Evolutionary conservation across 1,284 basidiomycete genomes (phyloP).

Genomic region (Trametes versicolor): DNA sequence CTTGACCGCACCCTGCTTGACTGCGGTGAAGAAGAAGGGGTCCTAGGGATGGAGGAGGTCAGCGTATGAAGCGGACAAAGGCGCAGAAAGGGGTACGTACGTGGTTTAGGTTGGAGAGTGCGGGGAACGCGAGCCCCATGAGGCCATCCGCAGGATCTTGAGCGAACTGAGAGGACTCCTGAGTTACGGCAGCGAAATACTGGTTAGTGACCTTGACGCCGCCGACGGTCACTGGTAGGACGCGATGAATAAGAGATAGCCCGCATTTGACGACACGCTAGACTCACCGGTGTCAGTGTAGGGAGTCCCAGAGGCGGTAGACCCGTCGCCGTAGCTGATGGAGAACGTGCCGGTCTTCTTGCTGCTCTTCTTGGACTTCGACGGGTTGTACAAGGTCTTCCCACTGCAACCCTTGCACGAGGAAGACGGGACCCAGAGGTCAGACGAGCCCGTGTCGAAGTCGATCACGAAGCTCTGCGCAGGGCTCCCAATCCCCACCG

Average conservation of each 20-base stretch:
- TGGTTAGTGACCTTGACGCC: conserved; percentile 40
- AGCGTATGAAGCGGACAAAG: neutral
- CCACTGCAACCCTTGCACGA: conserved; percentile 34
- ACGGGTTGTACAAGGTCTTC: conserved; percentile 44
- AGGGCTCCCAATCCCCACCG: conserved; percentile 37
- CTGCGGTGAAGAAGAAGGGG: conserved; percentile 47
- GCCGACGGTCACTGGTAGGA: conserved; percentile 18
- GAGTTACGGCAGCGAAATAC: conserved; percentile 43
- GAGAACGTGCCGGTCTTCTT: conserved; percentile 49
- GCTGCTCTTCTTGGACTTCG: conserved; percentile 48
- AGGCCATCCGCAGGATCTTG: conserved; percentile 38
- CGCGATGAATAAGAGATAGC: neutral
- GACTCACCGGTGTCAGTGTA: conserved; percentile 58
- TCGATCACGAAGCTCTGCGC: conserved; percentile 37
- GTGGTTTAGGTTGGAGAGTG: conserved; percentile 41
- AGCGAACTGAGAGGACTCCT: conserved; percentile 43
- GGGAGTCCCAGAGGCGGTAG: conserved; percentile 57
- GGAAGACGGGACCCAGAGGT: conserved; percentile 41
- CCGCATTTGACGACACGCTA: neutral
- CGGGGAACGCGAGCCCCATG: conserved; percentile 46
- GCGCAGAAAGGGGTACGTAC: neutral
- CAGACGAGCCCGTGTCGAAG: conserved; percentile 43
- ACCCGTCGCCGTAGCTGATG: conserved; percentile 65
- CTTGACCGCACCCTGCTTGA: conserved; percentile 43
- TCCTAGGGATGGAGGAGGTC: conserved; percentile 13